phyloP scores from a whole-genome alignment of 371 early-diverging fungal species.

The Coemansia sp. region DNA sequence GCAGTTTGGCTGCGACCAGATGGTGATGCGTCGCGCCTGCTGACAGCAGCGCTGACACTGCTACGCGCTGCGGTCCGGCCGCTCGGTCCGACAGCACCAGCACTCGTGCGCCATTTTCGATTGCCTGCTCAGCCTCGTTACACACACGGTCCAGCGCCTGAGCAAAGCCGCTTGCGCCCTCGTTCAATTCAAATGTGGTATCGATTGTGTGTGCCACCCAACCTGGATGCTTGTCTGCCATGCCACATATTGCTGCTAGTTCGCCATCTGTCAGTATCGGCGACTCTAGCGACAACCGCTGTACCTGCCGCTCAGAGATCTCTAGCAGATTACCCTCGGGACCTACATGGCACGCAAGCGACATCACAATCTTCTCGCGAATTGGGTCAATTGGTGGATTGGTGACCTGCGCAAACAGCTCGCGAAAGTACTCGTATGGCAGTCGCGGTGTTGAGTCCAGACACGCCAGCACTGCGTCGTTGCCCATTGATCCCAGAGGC shows the following conservation, averaged over 20 bases:
- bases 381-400: conserved; percentile 98
- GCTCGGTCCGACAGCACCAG: conserved; percentile 82
- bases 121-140: conserved; percentile 75
- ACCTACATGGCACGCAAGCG: conserved; percentile 90
- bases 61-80: conserved; percentile 70
- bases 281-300: conserved; percentile 75
- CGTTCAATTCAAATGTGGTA: conserved; percentile 75
- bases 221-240: conserved; percentile 58
- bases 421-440: conserved; percentile 94
- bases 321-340: conserved; percentile 93
- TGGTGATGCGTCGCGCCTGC: conserved; percentile 95
- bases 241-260: conserved; percentile 71
- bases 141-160: conserved; percentile 82
- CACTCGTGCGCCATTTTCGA: conserved; percentile 73
- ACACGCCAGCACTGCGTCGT: conserved; percentile 93
- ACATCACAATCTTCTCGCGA: conserved; percentile 97
- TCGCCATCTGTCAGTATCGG: conserved; percentile 84
- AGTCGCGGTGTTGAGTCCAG: conserved; percentile 83
- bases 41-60: conserved; percentile 85
- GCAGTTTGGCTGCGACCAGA: conserved; percentile 82
- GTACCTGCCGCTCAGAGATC: conserved; percentile 73
- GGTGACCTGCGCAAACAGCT: conserved; percentile 96
- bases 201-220: conserved; percentile 87
- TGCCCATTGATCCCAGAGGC: conserved; percentile 97
- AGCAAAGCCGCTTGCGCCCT: conserved; percentile 77